Percentiles rank a stretch among this genome's conserved stretches.
Conservation (phyloP, 805 yeast genomes). For the Candida insectorum region DNA sequence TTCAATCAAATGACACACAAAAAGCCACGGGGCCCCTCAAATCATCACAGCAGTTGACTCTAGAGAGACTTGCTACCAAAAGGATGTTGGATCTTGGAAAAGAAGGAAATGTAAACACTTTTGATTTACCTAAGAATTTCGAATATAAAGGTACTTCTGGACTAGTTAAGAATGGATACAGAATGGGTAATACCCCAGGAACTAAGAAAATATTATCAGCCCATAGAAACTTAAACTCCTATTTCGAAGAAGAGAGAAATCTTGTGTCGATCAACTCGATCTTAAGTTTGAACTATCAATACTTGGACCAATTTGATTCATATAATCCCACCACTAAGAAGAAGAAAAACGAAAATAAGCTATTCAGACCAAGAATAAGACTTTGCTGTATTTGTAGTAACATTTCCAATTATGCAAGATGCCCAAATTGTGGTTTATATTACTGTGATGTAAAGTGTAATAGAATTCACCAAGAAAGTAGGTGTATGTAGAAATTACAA, state of each 20-base stretch:
- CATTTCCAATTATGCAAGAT: constrained; percentile 34
- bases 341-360: constrained; percentile 13
- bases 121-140: constrained; percentile 42
- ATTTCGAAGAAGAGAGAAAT: constrained; percentile 45
- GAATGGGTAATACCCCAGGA: constrained; percentile 42
- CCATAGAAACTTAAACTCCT: constrained; percentile 39
- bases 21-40: constrained; percentile 32
- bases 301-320: constrained; percentile 31
- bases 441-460: constrained; percentile 40
- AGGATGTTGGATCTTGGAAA: constrained; percentile 33
- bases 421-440: constrained; percentile 37
- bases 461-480: constrained; percentile 37
- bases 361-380: constrained; percentile 29
- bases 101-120: constrained; percentile 26
- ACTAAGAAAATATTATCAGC: constrained; percentile 42
- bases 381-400: constrained; percentile 42
- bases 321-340: constrained; percentile 14
- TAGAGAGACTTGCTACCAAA: constrained; percentile 36
- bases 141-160: constrained; percentile 25
- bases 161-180: constrained; percentile 11
- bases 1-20: constrained; percentile 26
- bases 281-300: constrained; percentile 37
- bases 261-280: constrained; percentile 40
- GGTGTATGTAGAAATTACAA: constrained; percentile 31
- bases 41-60: constrained; percentile 40